phyloP scores from a whole-genome alignment of 176 grass and related monocot species.

The Eleusine coracana region DNA sequence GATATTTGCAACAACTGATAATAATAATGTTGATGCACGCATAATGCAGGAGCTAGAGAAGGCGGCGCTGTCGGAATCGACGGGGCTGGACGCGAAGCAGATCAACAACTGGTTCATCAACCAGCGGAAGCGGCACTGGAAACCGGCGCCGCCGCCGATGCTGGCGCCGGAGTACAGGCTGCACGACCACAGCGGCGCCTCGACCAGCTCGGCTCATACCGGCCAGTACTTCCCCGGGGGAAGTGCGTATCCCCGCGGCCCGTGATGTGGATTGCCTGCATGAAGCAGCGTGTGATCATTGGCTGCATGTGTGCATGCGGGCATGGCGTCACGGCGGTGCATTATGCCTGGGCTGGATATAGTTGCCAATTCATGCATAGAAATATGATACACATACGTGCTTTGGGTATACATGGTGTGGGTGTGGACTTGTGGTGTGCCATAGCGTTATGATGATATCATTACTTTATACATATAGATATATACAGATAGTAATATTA shows the following conservation, averaged over 20 bases:
- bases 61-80: conserved; percentile 60
- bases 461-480: neutral
- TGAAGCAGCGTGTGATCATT: neutral
- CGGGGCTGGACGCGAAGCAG: conserved; percentile 85
- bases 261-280: neutral
- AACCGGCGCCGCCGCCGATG: conserved; percentile 53
- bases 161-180: conserved; percentile 46
- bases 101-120: conserved; percentile 98
- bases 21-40: neutral
- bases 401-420: neutral
- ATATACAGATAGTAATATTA: neutral
- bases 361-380: neutral
- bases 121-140: conserved; percentile 92
- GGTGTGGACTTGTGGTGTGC: neutral
- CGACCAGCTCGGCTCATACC: conserved; percentile 36
- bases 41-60: conserved; percentile 76
- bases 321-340: neutral
- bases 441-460: neutral
- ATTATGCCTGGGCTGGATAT: neutral
- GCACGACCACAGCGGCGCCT: conserved; percentile 14
- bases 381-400: neutral
- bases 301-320: neutral
- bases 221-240: conserved; percentile 60
- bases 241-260: conserved; percentile 37
- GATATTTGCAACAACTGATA: neutral